These are phyloP conservation scores for Sporisorium exsertum DNA, from an alignment of 1,284 basidiomycete species.

Conservation along the genomic window DNA sequence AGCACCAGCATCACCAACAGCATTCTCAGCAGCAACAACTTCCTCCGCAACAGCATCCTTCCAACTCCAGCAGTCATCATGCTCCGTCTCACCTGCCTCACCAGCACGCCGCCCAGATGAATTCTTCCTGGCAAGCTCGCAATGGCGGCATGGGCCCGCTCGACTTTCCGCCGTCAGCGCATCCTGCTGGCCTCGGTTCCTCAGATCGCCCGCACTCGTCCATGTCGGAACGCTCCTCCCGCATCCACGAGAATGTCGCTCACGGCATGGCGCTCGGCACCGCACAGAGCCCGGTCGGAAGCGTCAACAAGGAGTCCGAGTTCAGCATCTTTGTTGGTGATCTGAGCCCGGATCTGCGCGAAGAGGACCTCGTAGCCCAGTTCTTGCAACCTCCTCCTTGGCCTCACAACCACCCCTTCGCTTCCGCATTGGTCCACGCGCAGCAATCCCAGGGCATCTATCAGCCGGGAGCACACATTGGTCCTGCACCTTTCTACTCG, in stretches of 20 bases:
- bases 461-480: slow-evolving; percentile 47
- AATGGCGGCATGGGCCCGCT: slow-evolving; percentile 42
- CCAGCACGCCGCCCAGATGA: slow-evolving; percentile 11
- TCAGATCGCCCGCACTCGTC: slow-evolving; percentile 48
- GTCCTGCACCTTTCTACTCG: slow-evolving; percentile 60
- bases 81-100: not conserved
- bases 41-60: slow-evolving; percentile 7
- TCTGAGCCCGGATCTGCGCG: slow-evolving; percentile 57
- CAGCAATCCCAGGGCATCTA: slow-evolving; percentile 60
- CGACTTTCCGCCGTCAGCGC: slow-evolving; percentile 35
- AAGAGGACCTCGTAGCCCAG: slow-evolving; percentile 62
- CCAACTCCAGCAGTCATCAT: slow-evolving; percentile 5
- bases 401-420: slow-evolving; percentile 59
- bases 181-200: slow-evolving; percentile 19
- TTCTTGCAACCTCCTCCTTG: slow-evolving; percentile 63
- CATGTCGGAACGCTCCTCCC: slow-evolving; percentile 38
- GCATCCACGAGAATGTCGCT: slow-evolving; percentile 8
- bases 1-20: slow-evolving; percentile 13
- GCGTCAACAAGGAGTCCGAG: slow-evolving; percentile 39
- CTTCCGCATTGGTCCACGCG: slow-evolving; percentile 56
- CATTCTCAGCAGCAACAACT: slow-evolving; percentile 14
- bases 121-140: slow-evolving; percentile 27
- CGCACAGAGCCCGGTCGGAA: slow-evolving; percentile 31
- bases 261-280: slow-evolving; percentile 21
- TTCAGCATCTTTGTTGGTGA: slow-evolving; percentile 65